Percentiles rank a stretch among this genome's conserved stretches.
Evolutionary conservation across 1,284 basidiomycete genomes (phyloP).

Genomic region (Porodaedalea pini): DNA sequence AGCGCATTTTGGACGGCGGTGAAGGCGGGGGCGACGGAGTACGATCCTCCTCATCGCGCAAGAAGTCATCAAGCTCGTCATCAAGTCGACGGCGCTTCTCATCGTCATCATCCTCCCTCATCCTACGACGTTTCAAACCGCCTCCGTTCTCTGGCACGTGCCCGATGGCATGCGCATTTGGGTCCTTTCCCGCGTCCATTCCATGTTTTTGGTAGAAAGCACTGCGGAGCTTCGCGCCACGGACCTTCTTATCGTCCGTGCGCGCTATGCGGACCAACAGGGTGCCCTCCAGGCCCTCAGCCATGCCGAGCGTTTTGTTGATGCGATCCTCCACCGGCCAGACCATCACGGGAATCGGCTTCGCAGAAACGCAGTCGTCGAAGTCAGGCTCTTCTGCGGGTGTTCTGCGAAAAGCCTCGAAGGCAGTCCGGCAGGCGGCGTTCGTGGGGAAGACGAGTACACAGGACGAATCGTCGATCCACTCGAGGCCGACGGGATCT

Average conservation of each 20-base stretch:
- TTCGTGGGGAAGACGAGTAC: slow-evolving; percentile 66
- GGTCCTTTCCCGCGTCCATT: slow-evolving; percentile 55
- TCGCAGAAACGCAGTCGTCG: slow-evolving; percentile 56
- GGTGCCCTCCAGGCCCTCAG: slow-evolving; percentile 57
- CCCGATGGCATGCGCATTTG: slow-evolving; percentile 32
- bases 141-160: slow-evolving; percentile 27
- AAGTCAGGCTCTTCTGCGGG: slow-evolving; percentile 48
- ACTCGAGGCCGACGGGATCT: slow-evolving; percentile 67
- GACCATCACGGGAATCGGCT: slow-evolving; percentile 61
- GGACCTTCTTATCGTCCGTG: slow-evolving; percentile 66
- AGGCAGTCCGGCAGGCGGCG: slow-evolving; percentile 48
- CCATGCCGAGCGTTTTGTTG: slow-evolving; percentile 59
- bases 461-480: slow-evolving; percentile 77
- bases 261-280: slow-evolving; percentile 72
- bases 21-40: slow-evolving; percentile 28
- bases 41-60: slow-evolving; percentile 38
- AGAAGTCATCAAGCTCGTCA: slow-evolving; percentile 62
- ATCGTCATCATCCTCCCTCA: slow-evolving; percentile 33
- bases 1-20: slow-evolving; percentile 61
- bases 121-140: slow-evolving; percentile 35
- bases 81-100: slow-evolving; percentile 42
- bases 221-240: slow-evolving; percentile 63
- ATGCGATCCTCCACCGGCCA: slow-evolving; percentile 80
- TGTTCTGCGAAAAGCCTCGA: slow-evolving; percentile 48
- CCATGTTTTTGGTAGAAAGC: slow-evolving; percentile 76